phyloP scores from a whole-genome alignment of 140 eudicot genomes.

The Bidens hawaiensis region DNA sequence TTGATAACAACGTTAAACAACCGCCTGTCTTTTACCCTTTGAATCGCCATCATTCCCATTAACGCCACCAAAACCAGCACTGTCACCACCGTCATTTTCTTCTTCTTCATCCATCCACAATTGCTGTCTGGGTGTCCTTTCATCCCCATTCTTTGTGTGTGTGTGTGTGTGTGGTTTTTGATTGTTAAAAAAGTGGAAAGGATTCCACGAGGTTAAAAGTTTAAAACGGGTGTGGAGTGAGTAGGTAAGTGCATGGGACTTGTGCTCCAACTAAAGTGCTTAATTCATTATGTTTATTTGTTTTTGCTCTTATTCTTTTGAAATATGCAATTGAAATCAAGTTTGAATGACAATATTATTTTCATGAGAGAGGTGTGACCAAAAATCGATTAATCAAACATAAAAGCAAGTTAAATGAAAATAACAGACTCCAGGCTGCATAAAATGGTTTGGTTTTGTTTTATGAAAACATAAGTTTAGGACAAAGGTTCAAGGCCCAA shows the following conservation, averaged over 20 bases:
- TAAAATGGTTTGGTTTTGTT: too few species aligned
- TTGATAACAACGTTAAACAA: slow-evolving; percentile 46
- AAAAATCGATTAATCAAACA: too few species aligned
- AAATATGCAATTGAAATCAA: slow-evolving; percentile 2
- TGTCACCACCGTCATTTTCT: slow-evolving; percentile 21
- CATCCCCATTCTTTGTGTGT: slow-evolving; percentile 6
- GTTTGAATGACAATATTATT: background rate
- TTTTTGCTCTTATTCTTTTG: background rate
- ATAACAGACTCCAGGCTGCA: too few species aligned
- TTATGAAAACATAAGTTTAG: too few species aligned
- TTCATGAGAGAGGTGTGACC: background rate
- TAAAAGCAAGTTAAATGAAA: too few species aligned
- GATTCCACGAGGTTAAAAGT: slow-evolving; percentile 25
- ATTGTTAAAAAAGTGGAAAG: background rate
- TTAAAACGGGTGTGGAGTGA: background rate
- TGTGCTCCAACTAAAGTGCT: slow-evolving; percentile 31
- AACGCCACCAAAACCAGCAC: slow-evolving; percentile 31
- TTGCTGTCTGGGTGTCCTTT: slow-evolving; percentile 28
- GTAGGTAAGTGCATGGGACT: slow-evolving; percentile 37
- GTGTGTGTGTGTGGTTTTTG: background rate
- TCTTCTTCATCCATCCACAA: slow-evolving; percentile 17
- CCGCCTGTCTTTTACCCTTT: slow-evolving; percentile 54
- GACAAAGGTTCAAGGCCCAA: too few species aligned
- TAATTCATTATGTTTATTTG: background rate
- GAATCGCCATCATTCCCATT: slow-evolving; percentile 53